phyloP scores from a whole-genome alignment of 2,329 filamentous ascomycete genomes.

The Penicillium crustosum region DNA sequence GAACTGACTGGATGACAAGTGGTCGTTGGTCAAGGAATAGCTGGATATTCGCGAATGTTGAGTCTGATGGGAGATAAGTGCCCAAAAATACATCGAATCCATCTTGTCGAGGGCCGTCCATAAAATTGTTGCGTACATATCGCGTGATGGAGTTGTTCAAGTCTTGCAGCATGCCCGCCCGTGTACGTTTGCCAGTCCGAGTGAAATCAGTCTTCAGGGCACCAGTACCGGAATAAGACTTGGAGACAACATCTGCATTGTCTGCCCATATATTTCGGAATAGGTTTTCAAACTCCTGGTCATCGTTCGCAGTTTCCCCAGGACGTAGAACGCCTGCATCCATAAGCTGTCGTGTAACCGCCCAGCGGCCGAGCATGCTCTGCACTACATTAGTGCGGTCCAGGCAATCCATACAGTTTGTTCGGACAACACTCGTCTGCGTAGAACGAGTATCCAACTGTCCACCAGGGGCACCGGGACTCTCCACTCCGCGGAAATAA shows the following conservation, averaged over 20 bases:
- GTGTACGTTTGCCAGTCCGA: slow-evolving; percentile 85
- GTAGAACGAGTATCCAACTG: slow-evolving; percentile 75
- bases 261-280: slow-evolving; percentile 99
- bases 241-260: slow-evolving; percentile 93
- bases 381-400: slow-evolving; percentile 98
- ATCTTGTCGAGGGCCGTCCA: slow-evolving; percentile 91
- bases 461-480: slow-evolving; percentile 68
- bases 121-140: slow-evolving; percentile 92
- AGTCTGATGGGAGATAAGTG: slow-evolving; percentile 72
- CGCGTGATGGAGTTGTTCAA: slow-evolving; percentile 82
- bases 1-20: slow-evolving; percentile 85
- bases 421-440: slow-evolving; percentile 89
- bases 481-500: slow-evolving; percentile 91
- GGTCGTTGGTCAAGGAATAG: slow-evolving; percentile 85
- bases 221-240: slow-evolving; percentile 90
- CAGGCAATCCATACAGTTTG: slow-evolving; percentile 99
- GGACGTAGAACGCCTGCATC: slow-evolving; percentile 76
- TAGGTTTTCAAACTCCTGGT: slow-evolving; percentile 78
- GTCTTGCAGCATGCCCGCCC: slow-evolving; percentile 80
- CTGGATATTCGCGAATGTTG: slow-evolving; percentile 67
- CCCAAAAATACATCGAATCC: slow-evolving; percentile 93
- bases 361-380: slow-evolving; percentile 90
- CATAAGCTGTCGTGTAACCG: slow-evolving; percentile 81
- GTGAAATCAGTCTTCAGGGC: slow-evolving; percentile 98
- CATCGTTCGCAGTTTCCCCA: slow-evolving; percentile 76